Evolutionary conservation across 371 early-diverging fungal genomes (phyloP).

Genomic region (Syncephalastrum contaminatum): DNA sequence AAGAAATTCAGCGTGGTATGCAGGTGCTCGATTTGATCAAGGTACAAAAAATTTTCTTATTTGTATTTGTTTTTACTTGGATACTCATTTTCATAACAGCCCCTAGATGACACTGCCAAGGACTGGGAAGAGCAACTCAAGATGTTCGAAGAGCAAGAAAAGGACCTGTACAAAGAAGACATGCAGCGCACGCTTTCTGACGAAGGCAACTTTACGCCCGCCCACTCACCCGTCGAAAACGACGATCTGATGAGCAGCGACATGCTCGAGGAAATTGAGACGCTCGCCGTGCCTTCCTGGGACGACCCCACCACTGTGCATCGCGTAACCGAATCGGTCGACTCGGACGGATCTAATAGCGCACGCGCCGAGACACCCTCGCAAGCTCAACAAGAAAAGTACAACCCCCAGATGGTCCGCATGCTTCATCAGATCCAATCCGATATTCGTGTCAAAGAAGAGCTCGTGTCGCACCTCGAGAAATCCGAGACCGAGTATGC

Average conservation of each 20-base stretch:
- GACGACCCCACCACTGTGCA: conserved; percentile 19
- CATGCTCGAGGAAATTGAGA: conserved; percentile 34
- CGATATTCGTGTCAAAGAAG: conserved; percentile 69
- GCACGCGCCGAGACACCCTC: no score
- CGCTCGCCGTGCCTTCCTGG: conserved; percentile 43
- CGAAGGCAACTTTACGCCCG: conserved; percentile 41
- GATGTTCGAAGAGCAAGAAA: conserved; percentile 38
- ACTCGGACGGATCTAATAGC: no score
- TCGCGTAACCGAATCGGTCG: no score
- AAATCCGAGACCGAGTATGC: conserved; percentile 55
- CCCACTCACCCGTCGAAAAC: conserved; percentile 34
- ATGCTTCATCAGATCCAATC: conserved; percentile 70
- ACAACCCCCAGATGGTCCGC: conserved; percentile 42
- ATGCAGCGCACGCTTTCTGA: conserved; percentile 30
- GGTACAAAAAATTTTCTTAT: conserved; percentile 4
- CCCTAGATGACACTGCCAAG: conserved; percentile 37
- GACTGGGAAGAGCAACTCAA: conserved; percentile 45
- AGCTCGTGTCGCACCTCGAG: conserved; percentile 55
- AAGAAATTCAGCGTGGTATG: conserved; percentile 59
- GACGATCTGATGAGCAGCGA: conserved; percentile 16
- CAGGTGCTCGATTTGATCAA: conserved; percentile 50
- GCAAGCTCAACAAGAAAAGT: conserved; percentile 9
- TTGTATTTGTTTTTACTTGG: background rate
- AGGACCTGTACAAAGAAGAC: conserved; percentile 23
- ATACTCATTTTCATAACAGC: conserved; percentile 7